These are phyloP conservation scores for Suillus placidus DNA, from an alignment of 768 basidiomycete species.

Conservation along the genomic window DNA sequence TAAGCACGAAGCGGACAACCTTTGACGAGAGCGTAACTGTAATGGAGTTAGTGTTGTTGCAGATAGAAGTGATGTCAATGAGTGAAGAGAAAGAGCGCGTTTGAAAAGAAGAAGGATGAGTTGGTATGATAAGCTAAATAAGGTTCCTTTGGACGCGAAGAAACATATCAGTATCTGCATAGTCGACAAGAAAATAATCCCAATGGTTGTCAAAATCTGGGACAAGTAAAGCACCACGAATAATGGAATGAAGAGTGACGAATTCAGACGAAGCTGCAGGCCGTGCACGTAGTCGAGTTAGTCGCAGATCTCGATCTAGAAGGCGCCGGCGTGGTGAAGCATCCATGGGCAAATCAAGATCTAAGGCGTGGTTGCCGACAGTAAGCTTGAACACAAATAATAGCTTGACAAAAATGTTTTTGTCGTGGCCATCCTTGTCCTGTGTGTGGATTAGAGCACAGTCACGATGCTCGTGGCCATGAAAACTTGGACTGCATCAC, in stretches of 20 bases:
- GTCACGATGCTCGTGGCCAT: constrained; percentile 19
- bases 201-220: constrained; percentile 20
- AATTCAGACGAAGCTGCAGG: constrained; percentile 18
- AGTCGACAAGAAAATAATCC: constrained; percentile 32
- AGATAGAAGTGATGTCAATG: too few relatives aligned
- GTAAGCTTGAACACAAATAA: constrained; percentile 20
- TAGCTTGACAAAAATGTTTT: constrained; percentile 11
- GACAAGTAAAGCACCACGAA: constrained; percentile 31
- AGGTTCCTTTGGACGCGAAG: too few relatives aligned
- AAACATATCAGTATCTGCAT: constrained; percentile 35
- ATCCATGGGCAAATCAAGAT: constrained; percentile 24
- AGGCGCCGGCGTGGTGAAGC: background rate
- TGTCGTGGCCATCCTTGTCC: background rate
- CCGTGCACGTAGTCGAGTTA: constrained; percentile 15
- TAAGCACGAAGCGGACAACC: too few relatives aligned
- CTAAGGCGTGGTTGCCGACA: constrained; percentile 8
- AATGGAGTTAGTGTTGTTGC: too few relatives aligned
- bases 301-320: constrained; percentile 25
- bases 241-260: constrained; percentile 32
- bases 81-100: too few relatives aligned
- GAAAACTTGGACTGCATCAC: constrained; percentile 21
- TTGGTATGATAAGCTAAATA: too few relatives aligned
- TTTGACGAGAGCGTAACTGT: too few relatives aligned
- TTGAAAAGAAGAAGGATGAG: too few relatives aligned
- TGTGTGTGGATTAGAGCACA: constrained; percentile 26